A percentile compares a stretch with the other conserved stretches of the same genome.
Evolutionary conservation across 768 basidiomycete genomes (phyloP).

Genomic region (Hemileccinum rubropunctum): DNA sequence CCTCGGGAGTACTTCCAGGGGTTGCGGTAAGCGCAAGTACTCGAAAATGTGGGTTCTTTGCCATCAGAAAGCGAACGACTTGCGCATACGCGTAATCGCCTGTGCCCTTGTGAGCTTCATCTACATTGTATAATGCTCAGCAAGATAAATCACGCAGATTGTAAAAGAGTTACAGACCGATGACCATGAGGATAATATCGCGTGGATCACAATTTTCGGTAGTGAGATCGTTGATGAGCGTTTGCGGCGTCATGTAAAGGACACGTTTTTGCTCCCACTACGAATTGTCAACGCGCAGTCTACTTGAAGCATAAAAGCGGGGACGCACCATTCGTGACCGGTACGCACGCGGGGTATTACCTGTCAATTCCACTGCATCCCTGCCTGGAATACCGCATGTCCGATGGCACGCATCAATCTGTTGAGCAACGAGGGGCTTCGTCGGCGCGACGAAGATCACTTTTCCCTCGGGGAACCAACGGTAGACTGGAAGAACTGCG

Average conservation of each 20-base stretch:
- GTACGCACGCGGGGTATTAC: constrained; percentile 53
- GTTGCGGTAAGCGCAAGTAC: constrained; percentile 94
- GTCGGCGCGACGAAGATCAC: constrained; percentile 96
- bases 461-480: constrained; percentile 91
- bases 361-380: constrained; percentile 86
- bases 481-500: constrained; percentile 55
- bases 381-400: constrained; percentile 89
- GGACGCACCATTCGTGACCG: constrained; percentile 59
- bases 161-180: constrained; percentile 51
- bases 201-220: constrained; percentile 70
- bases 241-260: constrained; percentile 97
- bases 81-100: constrained; percentile 93
- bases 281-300: background rate
- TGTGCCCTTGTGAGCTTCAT: constrained; percentile 93
- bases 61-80: constrained; percentile 85
- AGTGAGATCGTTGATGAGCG: constrained; percentile 81
- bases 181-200: constrained; percentile 83
- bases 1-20: constrained; percentile 80
- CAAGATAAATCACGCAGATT: background rate
- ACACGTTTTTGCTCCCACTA: constrained; percentile 84
- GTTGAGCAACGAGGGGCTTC: constrained; percentile 94
- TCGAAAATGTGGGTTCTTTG: constrained; percentile 91
- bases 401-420: constrained; percentile 89
- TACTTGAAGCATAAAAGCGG: background rate
- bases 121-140: constrained; percentile 38